Evolutionary conservation across 345 rosid species (phyloP), one percentile per base, ranked within the genome.

Genomic region (Citrus australasica): DNA sequence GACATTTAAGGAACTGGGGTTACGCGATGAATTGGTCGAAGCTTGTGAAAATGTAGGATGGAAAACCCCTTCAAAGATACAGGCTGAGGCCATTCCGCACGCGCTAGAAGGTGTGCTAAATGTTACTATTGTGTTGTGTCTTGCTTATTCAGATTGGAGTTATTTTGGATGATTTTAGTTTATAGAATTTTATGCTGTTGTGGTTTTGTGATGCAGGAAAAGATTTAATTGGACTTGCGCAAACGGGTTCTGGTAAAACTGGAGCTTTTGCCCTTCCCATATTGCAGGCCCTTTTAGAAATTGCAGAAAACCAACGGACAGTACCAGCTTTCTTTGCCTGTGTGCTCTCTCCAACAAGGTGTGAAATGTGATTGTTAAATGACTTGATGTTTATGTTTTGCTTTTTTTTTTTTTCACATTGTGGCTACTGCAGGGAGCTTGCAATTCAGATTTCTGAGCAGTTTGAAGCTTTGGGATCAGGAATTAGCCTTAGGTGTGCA

Each of bases 371-470:
- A 42, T 21, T 61, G 1, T 27, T 48, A 2, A 62, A 64, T 65
- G 14, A 17, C 69, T 33, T 42, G 1, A 14, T 59, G 13, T 8
- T 9, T 9, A 19, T 48, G 51, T 10, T n/a, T 58, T 11, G 37
- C 28, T 17, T 27, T 62, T 16, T 27, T 62, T 32, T 22, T 28
- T 70, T 74, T 83, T 24, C n/a, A 60, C 37, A 24, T 53, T 76
- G 65, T 30, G 6, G 46, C 33, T n/a, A 73, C n/a, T 79, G 55
- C 66, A 88, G 99, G 89, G 98, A 96, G 84, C 86, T 96, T 67
- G 99, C 99, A 8, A 92, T 94, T 74, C 98, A 96, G 89, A 96
- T 96, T 83, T 90, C 94, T 58, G 98, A 96, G 84, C 99, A 96
- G 82, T 96, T 96, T 82, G 93, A 92, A 86, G 97, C 95, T 78